These are phyloP conservation scores for Populus ilicifolia DNA, from an alignment of 345 rosid species.

Conservation along the genomic window DNA sequence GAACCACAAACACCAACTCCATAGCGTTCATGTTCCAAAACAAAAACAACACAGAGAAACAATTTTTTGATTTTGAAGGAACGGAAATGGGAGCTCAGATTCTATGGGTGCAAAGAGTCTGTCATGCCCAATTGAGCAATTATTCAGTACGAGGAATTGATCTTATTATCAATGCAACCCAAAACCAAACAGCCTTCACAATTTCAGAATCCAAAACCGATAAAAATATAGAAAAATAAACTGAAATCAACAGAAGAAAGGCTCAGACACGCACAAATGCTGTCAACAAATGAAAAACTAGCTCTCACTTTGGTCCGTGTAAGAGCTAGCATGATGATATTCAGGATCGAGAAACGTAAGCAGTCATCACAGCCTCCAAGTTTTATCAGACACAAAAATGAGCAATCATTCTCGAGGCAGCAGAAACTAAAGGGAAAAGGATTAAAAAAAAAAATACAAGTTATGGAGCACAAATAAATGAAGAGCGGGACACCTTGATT, in stretches of 20 bases:
- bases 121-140: slow-evolving; percentile 16
- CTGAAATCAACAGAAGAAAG: background rate
- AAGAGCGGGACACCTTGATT: too few relatives aligned
- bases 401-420: too few relatives aligned
- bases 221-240: background rate
- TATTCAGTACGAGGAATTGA: slow-evolving; percentile 33
- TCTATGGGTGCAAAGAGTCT: slow-evolving; percentile 38
- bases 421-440: too few relatives aligned
- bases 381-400: too few relatives aligned
- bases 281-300: slow-evolving; percentile 29
- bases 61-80: background rate
- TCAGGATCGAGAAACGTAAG: slow-evolving; percentile 45
- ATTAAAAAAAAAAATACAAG: too few relatives aligned
- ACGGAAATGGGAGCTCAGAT: slow-evolving; percentile 24
- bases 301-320: slow-evolving; percentile 16
- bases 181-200: background rate
- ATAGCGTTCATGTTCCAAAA: background rate
- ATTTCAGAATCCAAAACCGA: background rate
- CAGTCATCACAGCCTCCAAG: slow-evolving; percentile 32
- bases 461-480: too few relatives aligned
- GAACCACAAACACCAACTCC: too few relatives aligned
- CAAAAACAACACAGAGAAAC: too few relatives aligned
- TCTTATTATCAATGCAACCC: slow-evolving; percentile 26
- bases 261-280: slow-evolving; percentile 59
- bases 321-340: background rate